Evolutionary conservation across 2,329 filamentous ascomycete genomes (phyloP), one percentile per base, ranked within the genome.

Genomic region (Aspergillus nomiae): DNA sequence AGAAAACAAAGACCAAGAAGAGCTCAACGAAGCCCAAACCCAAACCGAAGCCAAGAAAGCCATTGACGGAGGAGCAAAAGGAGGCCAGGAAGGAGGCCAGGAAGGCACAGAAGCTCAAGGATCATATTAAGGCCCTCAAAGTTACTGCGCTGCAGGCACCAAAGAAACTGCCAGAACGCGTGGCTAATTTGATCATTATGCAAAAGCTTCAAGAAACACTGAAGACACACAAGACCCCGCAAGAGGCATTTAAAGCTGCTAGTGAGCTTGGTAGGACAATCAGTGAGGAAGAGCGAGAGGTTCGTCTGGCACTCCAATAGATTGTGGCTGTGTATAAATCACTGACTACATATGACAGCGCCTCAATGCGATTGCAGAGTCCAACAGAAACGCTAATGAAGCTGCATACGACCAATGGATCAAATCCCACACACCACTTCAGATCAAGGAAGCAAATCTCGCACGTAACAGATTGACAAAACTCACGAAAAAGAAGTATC

Each of bases 361-460:
- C 68, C 85, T 84, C 72, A 83, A 85, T 67, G 82, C 84, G 56
- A 67, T 82, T 21, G 84, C 83, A 57, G 80, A 80, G 60, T 70
- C 83, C 63, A 82, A 81, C 67, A 81, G 73, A 24, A 79, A 77
- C 46, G 75, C 78, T 16, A 83, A 82, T 56, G 67, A 73, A 24
- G 75, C 77, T 24, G 78, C 77, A 16, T 84, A 83, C 70, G 77
- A 83, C 34, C 71, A 80, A 63, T 91, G 86, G 86, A 73, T 90
- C 24, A 73, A 82, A 36, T 76, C 74, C 3, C 76, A 88, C 70
- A 85, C 85, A 1, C 83, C 86, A 11, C 77, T 85, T 6, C 73
- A 89, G 70, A 89, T 91, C 68, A 78, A 78, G 53, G 63, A 79
- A 3, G 88, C 89, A 61, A 91, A 91, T 73, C 70, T 67, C 12